These are phyloP conservation scores for Chaetomium fimeti DNA, from an alignment of 495 filamentous ascomycete species.

Conservation along the genomic window DNA sequence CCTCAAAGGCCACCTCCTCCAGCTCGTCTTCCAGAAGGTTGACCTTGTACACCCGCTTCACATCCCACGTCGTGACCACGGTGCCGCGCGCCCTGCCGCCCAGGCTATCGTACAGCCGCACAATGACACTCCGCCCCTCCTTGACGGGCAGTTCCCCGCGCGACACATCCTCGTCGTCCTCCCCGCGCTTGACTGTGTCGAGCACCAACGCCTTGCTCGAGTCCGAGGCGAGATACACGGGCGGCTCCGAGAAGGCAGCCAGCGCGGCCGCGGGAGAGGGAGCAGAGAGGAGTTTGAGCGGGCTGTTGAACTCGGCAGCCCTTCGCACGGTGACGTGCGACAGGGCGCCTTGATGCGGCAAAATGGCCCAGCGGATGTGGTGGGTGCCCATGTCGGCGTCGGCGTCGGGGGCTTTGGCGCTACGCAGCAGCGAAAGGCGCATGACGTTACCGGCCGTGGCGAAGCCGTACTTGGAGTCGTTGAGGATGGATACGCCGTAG, in stretches of 20 bases:
- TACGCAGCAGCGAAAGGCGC: conserved; percentile 83
- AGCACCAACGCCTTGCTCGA: conserved; percentile 61
- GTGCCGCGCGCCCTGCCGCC: conserved; percentile 72
- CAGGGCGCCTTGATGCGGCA: conserved; percentile 75
- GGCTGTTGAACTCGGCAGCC: conserved; percentile 87
- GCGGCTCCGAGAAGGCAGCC: conserved; percentile 30
- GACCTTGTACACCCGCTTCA: conserved; percentile 74
- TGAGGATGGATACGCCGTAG: conserved; percentile 91
- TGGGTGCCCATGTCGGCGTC: conserved; percentile 96
- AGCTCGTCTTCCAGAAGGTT: conserved; percentile 75
- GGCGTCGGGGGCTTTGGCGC: conserved; percentile 94
- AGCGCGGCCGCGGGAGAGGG: conserved; percentile 32
- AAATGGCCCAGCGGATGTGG: conserved; percentile 83
- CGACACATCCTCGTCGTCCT: conserved; percentile 90
- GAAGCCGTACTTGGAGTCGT: conserved; percentile 97
- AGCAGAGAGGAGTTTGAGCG: conserved; percentile 56
- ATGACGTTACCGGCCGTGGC: conserved; percentile 88
- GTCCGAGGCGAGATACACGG: conserved; percentile 57
- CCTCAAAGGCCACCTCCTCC: conserved; percentile 55
- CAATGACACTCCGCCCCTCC: conserved; percentile 72
- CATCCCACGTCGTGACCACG: conserved; percentile 62
- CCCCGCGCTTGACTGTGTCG: conserved; percentile 85
- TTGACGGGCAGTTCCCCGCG: conserved; percentile 64
- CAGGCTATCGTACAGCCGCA: conserved; percentile 88
- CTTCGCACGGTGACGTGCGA: conserved; percentile 72